These are phyloP conservation scores for Mycena latifolia DNA, from an alignment of 768 basidiomycete genomes.

Conservation along the genomic window DNA sequence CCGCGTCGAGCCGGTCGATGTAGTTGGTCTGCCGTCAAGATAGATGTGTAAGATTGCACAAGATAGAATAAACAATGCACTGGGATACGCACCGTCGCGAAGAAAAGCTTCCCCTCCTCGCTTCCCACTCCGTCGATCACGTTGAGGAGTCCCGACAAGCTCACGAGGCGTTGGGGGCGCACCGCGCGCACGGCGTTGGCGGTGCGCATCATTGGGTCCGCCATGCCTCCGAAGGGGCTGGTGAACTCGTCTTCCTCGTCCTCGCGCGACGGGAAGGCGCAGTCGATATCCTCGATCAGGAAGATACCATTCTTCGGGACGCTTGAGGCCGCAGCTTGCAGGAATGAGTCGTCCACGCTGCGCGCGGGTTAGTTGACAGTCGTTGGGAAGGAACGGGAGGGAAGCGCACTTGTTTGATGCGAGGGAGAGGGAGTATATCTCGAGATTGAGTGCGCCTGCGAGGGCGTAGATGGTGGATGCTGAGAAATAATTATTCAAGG, in stretches of 20 bases:
- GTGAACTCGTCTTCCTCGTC: slow-evolving; percentile 31
- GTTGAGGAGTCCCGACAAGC: slow-evolving; percentile 50
- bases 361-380: too few relatives aligned
- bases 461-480: slow-evolving; percentile 43
- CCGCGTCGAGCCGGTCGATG: slow-evolving; percentile 51
- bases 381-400: too few relatives aligned
- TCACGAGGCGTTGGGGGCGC: slow-evolving; percentile 38
- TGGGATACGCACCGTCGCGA: slow-evolving; percentile 30
- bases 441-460: slow-evolving; percentile 62
- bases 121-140: slow-evolving; percentile 51
- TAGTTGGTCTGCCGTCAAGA: slow-evolving; percentile 48
- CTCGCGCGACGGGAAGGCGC: slow-evolving; percentile 39
- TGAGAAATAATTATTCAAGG: slow-evolving; percentile 22
- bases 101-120: slow-evolving; percentile 48
- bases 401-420: slow-evolving; percentile 42
- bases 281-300: slow-evolving; percentile 41
- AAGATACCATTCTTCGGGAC: slow-evolving; percentile 47
- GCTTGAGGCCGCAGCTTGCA: slow-evolving; percentile 39
- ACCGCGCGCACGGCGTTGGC: too few relatives aligned
- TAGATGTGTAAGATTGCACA: not conserved
- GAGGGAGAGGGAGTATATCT: slow-evolving; percentile 63
- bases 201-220: too few relatives aligned
- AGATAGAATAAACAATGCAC: too few relatives aligned
- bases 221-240: too few relatives aligned
- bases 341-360: slow-evolving; percentile 45